Evolutionary conservation across 495 filamentous ascomycete genomes (phyloP).

Genomic region (Pyrenula massariospora): DNA sequence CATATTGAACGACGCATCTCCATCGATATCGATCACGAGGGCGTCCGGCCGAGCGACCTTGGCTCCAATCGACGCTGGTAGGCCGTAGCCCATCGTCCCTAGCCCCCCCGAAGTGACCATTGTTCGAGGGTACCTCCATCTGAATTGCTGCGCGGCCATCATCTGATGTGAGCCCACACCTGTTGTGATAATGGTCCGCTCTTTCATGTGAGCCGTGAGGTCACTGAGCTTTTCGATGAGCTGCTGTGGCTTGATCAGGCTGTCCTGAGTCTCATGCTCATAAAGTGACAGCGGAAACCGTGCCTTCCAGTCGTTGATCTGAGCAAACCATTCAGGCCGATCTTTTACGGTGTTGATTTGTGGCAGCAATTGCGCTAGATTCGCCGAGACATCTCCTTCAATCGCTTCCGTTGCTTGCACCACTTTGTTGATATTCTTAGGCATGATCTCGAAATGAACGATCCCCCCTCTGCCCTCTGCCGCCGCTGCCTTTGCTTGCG

Average conservation of each 20-base stretch:
- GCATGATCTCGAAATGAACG: slow-evolving; percentile 53
- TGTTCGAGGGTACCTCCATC: slow-evolving; percentile 75
- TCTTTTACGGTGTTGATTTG: slow-evolving; percentile 46
- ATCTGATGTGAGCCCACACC: slow-evolving; percentile 96
- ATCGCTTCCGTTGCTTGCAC: slow-evolving; percentile 49
- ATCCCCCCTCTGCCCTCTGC: slow-evolving; percentile 45
- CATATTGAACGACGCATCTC: slow-evolving; percentile 96
- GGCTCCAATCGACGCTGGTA: slow-evolving; percentile 86
- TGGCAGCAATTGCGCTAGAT: slow-evolving; percentile 64
- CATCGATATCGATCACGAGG: slow-evolving; percentile 88
- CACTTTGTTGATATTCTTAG: slow-evolving; percentile 56
- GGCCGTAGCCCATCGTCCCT: slow-evolving; percentile 91
- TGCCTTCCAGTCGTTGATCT: slow-evolving; percentile 82
- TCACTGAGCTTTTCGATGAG: slow-evolving; percentile 74
- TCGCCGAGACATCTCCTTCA: slow-evolving; percentile 49
- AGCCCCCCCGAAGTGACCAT: slow-evolving; percentile 88
- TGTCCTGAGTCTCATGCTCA: slow-evolving; percentile 54
- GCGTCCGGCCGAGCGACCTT: slow-evolving; percentile 80
- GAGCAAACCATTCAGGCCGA: slow-evolving; percentile 73
- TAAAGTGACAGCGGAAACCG: slow-evolving; percentile 68
- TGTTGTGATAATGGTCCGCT: slow-evolving; percentile 74
- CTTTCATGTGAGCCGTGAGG: slow-evolving; percentile 59
- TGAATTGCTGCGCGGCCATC: slow-evolving; percentile 92
- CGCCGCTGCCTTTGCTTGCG: slow-evolving; percentile 43
- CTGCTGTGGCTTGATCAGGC: slow-evolving; percentile 78